These are phyloP conservation scores for Chenopodium album DNA, from an alignment of 148 eudicot genomes.

Conservation along the genomic window DNA sequence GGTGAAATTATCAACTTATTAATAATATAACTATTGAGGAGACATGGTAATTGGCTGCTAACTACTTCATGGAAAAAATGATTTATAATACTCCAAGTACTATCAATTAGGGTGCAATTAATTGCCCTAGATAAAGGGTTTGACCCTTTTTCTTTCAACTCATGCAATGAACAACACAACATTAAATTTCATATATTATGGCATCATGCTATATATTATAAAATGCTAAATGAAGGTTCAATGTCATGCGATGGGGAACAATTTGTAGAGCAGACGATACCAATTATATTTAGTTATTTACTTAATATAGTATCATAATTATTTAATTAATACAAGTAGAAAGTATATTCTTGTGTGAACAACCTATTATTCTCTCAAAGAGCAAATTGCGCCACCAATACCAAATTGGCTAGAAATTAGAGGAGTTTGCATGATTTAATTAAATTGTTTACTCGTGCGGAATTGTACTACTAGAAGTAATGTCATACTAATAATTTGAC, in stretches of 20 bases:
- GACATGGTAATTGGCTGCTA: neutral
- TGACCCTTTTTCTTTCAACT: slow-evolving; percentile 4
- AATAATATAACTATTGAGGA: neutral
- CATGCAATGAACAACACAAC: neutral
- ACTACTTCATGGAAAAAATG: neutral
- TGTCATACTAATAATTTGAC: too few relatives aligned
- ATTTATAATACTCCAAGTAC: neutral
- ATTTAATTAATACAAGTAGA: too few relatives aligned
- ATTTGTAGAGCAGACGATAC: neutral
- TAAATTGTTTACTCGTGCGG: too few relatives aligned
- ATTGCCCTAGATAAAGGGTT: neutral
- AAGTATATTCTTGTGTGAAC: neutral
- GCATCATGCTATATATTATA: neutral
- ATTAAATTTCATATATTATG: too few relatives aligned
- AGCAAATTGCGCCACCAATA: neutral
- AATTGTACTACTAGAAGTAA: too few relatives aligned
- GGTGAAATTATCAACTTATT: too few relatives aligned
- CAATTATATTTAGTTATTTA: neutral
- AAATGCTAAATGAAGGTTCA: slow-evolving; percentile 6
- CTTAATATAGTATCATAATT: neutral
- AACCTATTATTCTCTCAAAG: neutral
- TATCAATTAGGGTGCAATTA: neutral
- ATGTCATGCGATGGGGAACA: slow-evolving; percentile 20
- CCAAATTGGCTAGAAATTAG: neutral
- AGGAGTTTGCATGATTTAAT: neutral